These are phyloP conservation scores for Sordariomycetes sp. DNA, from an alignment of 2,329 filamentous ascomycete species.

Conservation along the genomic window DNA sequence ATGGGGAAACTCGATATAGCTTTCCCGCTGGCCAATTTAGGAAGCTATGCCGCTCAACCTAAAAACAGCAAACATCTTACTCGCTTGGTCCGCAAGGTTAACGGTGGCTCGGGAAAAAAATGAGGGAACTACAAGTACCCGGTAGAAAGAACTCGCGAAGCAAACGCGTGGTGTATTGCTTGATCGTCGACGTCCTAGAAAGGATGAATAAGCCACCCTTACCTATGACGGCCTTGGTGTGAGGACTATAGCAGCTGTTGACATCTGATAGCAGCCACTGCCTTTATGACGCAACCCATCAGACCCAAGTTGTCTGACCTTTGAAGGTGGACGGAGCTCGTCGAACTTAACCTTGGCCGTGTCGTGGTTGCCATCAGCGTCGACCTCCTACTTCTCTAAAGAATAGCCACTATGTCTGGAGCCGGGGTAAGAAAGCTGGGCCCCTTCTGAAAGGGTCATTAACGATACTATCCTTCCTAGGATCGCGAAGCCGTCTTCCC, in stretches of 20 bases:
- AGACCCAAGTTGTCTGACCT: not conserved
- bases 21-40: not conserved
- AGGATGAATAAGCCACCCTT: not conserved
- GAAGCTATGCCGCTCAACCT: not conserved
- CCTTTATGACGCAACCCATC: not conserved
- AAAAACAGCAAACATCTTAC: not conserved
- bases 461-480: conserved; percentile 29
- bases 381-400: not conserved
- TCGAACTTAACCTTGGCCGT: not conserved
- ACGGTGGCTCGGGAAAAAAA: not conserved
- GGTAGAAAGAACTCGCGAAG: not conserved
- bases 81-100: not conserved
- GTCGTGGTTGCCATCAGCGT: not conserved
- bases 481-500: conserved; percentile 94
- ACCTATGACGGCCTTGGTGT: not conserved
- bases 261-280: not conserved
- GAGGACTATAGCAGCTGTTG: not conserved
- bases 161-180: not conserved
- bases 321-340: not conserved
- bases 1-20: not conserved
- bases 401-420: conserved; percentile 20
- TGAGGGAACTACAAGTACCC: not conserved
- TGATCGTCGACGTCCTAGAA: not conserved
- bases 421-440: conserved; percentile 19
- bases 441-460: not conserved